Evolutionary conservation across 2,329 filamentous ascomycete species (phyloP).

Genomic region (Torrubiellomyces zombiae): DNA sequence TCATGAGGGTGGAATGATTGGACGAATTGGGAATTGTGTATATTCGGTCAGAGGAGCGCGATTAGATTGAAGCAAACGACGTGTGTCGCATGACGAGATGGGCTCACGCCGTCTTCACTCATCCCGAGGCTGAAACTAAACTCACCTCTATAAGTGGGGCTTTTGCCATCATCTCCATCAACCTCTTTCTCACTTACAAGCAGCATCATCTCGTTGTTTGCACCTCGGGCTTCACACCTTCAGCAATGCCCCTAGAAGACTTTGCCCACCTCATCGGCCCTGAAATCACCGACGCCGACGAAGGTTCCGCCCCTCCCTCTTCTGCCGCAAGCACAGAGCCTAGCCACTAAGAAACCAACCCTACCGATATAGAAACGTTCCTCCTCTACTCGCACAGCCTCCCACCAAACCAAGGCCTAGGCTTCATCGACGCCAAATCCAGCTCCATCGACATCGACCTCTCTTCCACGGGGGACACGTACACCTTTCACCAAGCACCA

Average conservation of each 20-base stretch:
- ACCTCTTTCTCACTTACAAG: too few relatives aligned
- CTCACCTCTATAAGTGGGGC: too few relatives aligned
- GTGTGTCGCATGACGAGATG: too few relatives aligned
- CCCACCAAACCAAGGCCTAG: conserved; percentile 61
- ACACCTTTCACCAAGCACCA: conserved; percentile 68
- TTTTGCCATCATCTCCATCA: too few relatives aligned
- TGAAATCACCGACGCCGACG: conserved; percentile 31
- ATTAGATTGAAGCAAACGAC: too few relatives aligned
- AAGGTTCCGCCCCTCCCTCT: conserved; percentile 18
- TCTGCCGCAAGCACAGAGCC: conserved; percentile 1
- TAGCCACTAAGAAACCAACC: background rate
- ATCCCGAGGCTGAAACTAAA: too few relatives aligned
- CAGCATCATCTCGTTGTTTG: too few relatives aligned
- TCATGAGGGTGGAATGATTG: too few relatives aligned
- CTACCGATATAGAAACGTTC: conserved; percentile 55
- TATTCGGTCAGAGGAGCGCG: too few relatives aligned
- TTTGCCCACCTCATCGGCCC: conserved; percentile 19
- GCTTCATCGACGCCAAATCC: conserved; percentile 64
- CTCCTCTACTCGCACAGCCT: conserved; percentile 65
- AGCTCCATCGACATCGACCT: conserved; percentile 49
- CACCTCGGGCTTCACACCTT: too few relatives aligned
- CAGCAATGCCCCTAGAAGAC: conserved; percentile 5
- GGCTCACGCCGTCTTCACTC: too few relatives aligned
- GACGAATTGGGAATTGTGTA: too few relatives aligned
- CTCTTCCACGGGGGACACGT: conserved; percentile 52